Evolutionary conservation across 2,329 filamentous ascomycete species (phyloP), one percentile per base, ranked within the genome.

Genomic region (Hirsutella rhossiliensis): DNA sequence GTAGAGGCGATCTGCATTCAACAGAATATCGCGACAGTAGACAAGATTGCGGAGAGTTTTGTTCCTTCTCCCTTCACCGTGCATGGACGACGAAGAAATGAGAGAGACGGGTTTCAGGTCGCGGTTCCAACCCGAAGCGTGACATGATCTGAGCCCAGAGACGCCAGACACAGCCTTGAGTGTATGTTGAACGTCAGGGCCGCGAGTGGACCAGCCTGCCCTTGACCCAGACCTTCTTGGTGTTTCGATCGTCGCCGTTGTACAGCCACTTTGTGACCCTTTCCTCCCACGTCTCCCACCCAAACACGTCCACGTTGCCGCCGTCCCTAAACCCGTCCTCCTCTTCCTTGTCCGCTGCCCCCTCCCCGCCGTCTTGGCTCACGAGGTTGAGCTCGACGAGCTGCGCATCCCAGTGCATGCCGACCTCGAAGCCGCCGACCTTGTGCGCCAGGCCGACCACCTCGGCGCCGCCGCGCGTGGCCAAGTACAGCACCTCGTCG

Each of bases 201-300:
- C 67, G 62, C 59, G 72, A 62, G 66, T 95, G 87, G 40, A 96
- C 92, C 61, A 94, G 62, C 50, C 79, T 67, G 3, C 92, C 92
- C 58, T 74, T 80, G 2, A 97, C 88, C 90, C 90, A 98, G 5
- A 98, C 92, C 52, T 74, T 80, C 54, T 73, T 74, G 3, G 88
- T 90, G 62, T 97, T 97, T 52, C 90, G 72, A 64, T 97, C 92
- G 67, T 97, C 89, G 0, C 92, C 92, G 51, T 78, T 84, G 65
- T 85, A 98, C 48, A 97, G 70, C 92, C 92, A 98, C 70, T 98
- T 98, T 43, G 87, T 85, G 11, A 97, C 66, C 56, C 71, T 78
- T 56, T 97, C 87, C 34, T 83, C 78, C 87, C 85, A 94, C n/a
- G 58, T 76, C 72, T 97, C 90, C 76, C 82, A 87, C 1, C 88